A percentile compares a stretch with the other conserved stretches of the same genome.
Conservation (phyloP, 1,284 basidiomycete genomes). For the Entoloma clypeatum region DNA sequence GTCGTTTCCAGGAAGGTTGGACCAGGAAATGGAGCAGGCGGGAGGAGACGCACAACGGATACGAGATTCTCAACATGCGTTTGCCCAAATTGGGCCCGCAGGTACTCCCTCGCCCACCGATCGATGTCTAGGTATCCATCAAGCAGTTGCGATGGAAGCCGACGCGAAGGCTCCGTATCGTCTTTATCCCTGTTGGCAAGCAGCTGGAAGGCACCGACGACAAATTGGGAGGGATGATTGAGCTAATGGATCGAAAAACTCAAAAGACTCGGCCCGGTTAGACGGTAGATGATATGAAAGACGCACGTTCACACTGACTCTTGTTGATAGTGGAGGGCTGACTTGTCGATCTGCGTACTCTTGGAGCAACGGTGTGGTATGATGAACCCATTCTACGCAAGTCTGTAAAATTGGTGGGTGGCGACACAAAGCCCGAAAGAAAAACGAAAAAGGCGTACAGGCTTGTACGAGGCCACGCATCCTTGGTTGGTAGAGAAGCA, state of each 20-base stretch:
- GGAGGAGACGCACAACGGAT: conserved; percentile 9
- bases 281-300: not conserved
- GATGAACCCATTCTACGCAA: conserved; percentile 6
- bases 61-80: conserved; percentile 8
- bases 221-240: conserved; percentile 14
- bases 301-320: conserved; percentile 12
- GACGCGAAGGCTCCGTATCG: conserved; percentile 1
- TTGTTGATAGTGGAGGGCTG: conserved; percentile 9
- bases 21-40: not conserved
- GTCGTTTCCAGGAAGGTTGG: not conserved
- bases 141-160: conserved; percentile 6
- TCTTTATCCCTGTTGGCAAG: conserved; percentile 10
- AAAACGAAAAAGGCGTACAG: no score
- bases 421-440: no score
- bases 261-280: not conserved
- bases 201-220: conserved; percentile 14
- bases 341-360: conserved; percentile 15
- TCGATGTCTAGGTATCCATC: conserved; percentile 13
- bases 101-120: conserved; percentile 15
- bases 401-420: no score
- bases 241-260: no score
- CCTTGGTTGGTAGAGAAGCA: no score
- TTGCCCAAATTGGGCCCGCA: conserved; percentile 12
- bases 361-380: conserved; percentile 10
- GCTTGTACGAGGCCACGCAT: no score